phyloP scores from a whole-genome alignment of 2,329 filamentous ascomycete genomes.

The Lasiodiplodia gonubiensis region DNA sequence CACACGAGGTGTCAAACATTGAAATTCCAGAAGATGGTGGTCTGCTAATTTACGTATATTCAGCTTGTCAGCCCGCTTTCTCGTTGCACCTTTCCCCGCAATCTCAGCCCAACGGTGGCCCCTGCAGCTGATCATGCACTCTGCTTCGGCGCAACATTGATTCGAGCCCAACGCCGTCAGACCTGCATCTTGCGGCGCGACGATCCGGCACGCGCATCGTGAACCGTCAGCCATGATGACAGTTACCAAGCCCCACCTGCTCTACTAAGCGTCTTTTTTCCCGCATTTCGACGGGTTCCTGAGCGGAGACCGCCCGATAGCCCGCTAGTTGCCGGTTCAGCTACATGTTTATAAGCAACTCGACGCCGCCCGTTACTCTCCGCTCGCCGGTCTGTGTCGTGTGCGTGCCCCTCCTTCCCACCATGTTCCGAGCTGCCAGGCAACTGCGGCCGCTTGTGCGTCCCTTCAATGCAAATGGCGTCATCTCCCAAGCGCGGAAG shows the following conservation, averaged over 20 bases:
- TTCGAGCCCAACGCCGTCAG: constrained; percentile 5
- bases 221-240: constrained; percentile 5
- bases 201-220: constrained; percentile 17
- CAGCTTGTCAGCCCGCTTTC: background rate
- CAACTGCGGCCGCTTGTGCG: constrained; percentile 31
- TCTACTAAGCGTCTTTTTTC: background rate
- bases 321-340: constrained; percentile 3
- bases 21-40: background rate
- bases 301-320: constrained; percentile 4
- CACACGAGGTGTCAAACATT: background rate
- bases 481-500: constrained; percentile 36
- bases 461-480: constrained; percentile 39
- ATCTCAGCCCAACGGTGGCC: constrained; percentile 39
- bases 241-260: constrained; percentile 8
- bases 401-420: constrained; percentile 34
- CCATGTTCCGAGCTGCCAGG: constrained; percentile 42
- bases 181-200: constrained; percentile 32
- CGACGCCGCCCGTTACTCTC: background rate
- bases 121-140: constrained; percentile 50
- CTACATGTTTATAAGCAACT: constrained; percentile 5
- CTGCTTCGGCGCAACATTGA: constrained; percentile 34
- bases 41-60: constrained; percentile 1
- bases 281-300: constrained; percentile 31
- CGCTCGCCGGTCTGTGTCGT: constrained; percentile 30
- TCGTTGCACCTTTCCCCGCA: constrained; percentile 42